A percentile compares a stretch with the other conserved stretches of the same genome.
These are phyloP conservation scores for Mallotus repandus DNA, from an alignment of 441 rosid genomes.

Conservation along the genomic window DNA sequence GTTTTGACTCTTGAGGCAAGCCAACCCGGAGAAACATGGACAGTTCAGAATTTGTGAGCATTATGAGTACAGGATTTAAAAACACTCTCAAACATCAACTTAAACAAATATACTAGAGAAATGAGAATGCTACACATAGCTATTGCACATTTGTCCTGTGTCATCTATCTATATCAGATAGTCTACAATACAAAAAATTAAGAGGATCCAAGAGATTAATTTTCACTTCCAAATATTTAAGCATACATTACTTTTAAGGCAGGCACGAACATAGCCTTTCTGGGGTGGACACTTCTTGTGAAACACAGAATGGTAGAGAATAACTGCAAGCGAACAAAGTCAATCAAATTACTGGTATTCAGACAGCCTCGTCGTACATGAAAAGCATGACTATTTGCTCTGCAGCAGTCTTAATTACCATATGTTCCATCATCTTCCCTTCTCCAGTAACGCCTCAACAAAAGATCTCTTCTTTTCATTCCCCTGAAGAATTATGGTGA, in stretches of 20 bases:
- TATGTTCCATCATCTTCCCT: slow-evolving; percentile 98
- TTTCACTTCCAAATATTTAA: slow-evolving; percentile 32
- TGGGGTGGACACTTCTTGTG: slow-evolving; percentile 92
- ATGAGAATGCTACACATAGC: background rate
- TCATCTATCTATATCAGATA: background rate
- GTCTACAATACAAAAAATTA: slow-evolving; percentile 13
- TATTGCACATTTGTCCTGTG: background rate
- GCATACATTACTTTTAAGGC: slow-evolving; percentile 99
- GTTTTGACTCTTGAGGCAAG: background rate
- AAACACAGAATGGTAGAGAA: slow-evolving; percentile 89
- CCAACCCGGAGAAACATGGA: background rate
- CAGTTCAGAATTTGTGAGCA: background rate
- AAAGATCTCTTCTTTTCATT: slow-evolving; percentile 80
- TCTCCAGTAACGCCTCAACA: slow-evolving; percentile 93
- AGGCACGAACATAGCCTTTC: slow-evolving; percentile 84
- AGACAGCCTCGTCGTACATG: slow-evolving; percentile 15
- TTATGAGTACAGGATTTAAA: background rate
- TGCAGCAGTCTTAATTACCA: slow-evolving; percentile 44
- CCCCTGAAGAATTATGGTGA: slow-evolving; percentile 53
- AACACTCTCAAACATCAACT: background rate
- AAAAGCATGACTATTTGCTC: slow-evolving; percentile 18
- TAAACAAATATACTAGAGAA: background rate
- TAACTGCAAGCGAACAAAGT: slow-evolving; percentile 53
- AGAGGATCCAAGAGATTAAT: slow-evolving; percentile 12
- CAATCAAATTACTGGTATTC: slow-evolving; percentile 24